Conservation (phyloP, 345 rosid genomes). For the Schrenkiella parvula region DNA sequence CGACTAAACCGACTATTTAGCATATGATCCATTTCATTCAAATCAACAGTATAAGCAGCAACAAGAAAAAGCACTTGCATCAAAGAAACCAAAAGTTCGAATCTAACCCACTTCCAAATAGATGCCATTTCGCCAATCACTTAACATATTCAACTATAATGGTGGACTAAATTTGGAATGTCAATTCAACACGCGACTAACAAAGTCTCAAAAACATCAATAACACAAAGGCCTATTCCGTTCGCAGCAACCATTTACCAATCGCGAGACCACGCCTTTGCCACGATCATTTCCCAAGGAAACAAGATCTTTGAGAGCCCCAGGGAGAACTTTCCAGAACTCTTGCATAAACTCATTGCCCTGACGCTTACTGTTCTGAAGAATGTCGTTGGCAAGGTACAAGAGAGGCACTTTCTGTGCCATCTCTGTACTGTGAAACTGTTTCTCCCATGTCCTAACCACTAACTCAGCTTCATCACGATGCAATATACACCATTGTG, state of each 20-base stretch:
- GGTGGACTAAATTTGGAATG: neutral
- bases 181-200: neutral
- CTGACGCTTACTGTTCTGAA: constrained; percentile 88
- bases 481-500: constrained; percentile 89
- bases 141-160: neutral
- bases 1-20: neutral
- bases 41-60: neutral
- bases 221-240: too few relatives aligned
- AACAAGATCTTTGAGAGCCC: constrained; percentile 60
- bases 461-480: constrained; percentile 75
- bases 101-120: neutral
- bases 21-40: neutral
- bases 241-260: constrained; percentile 35
- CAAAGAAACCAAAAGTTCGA: neutral
- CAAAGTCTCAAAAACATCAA: neutral
- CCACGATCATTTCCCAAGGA: constrained; percentile 71
- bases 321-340: constrained; percentile 91
- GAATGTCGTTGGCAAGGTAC: constrained; percentile 86
- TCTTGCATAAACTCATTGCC: constrained; percentile 87
- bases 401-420: constrained; percentile 77
- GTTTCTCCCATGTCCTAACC: constrained; percentile 84
- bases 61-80: neutral
- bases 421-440: constrained; percentile 64
- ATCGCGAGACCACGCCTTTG: constrained; percentile 67
- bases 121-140: neutral